phyloP scores from a whole-genome alignment of 2,329 filamentous ascomycete species.

The Byssochlamys sp. region DNA sequence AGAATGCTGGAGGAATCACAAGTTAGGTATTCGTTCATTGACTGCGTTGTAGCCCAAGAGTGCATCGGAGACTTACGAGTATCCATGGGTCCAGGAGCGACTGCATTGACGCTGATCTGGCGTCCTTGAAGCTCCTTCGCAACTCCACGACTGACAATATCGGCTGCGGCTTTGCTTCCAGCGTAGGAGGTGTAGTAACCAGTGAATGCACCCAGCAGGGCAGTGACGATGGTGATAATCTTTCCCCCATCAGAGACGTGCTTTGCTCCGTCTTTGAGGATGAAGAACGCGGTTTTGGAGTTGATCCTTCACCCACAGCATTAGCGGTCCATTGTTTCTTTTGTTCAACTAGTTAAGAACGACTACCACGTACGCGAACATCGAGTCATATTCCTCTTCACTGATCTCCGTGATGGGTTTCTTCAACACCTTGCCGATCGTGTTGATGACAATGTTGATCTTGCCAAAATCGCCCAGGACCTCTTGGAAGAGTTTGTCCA shows the following conservation, averaged over 20 bases:
- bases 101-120: conserved; percentile 44
- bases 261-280: conserved; percentile 36
- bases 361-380: conserved; percentile 34
- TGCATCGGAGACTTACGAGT: conserved; percentile 31
- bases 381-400: conserved; percentile 39
- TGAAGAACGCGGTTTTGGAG: conserved; percentile 39
- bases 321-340: neutral
- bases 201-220: conserved; percentile 39
- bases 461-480: conserved; percentile 34
- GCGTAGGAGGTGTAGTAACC: conserved; percentile 39
- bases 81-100: conserved; percentile 47
- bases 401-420: conserved; percentile 37
- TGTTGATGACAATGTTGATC: conserved; percentile 44
- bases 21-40: conserved; percentile 1
- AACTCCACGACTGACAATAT: conserved; percentile 47
- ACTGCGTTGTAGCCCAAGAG: neutral
- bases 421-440: conserved; percentile 42
- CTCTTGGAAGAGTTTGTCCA: conserved; percentile 33
- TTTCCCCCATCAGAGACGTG: conserved; percentile 39
- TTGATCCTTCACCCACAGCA: conserved; percentile 27
- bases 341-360: neutral
- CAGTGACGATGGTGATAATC: conserved; percentile 39
- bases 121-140: conserved; percentile 45
- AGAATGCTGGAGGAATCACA: conserved; percentile 27
- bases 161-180: conserved; percentile 49